phyloP scores from a whole-genome alignment of 352 stramenopile genomes.

The Globisporangium uncinulatum region DNA sequence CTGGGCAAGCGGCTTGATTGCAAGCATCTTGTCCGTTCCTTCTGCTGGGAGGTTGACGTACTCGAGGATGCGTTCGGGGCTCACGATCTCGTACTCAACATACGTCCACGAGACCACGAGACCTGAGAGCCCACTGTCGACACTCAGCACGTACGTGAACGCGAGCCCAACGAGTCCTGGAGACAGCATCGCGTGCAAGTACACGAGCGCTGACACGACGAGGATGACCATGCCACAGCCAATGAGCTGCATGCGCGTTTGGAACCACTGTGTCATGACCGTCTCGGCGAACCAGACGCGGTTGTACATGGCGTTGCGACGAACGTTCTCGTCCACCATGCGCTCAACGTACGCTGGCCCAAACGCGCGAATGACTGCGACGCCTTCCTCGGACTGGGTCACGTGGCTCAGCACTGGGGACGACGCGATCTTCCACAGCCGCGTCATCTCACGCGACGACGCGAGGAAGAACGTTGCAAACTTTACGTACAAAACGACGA shows the following conservation, averaged over 20 bases:
- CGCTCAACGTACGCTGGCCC: conserved; percentile 15
- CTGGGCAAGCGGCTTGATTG: background rate
- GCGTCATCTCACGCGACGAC: conserved; percentile 25
- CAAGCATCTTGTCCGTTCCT: background rate
- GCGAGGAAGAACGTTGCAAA: conserved; percentile 24
- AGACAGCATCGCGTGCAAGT: background rate
- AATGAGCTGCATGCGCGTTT: background rate
- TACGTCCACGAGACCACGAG: background rate
- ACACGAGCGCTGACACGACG: background rate
- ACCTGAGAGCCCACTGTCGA: background rate
- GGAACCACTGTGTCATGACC: background rate
- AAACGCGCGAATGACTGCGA: conserved; percentile 29
- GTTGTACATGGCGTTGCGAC: conserved; percentile 6
- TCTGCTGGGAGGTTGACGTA: background rate
- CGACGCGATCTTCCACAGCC: conserved; percentile 22
- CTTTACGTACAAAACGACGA: conserved; percentile 31
- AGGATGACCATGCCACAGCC: background rate
- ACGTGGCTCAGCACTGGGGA: conserved; percentile 32
- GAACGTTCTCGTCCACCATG: conserved; percentile 18
- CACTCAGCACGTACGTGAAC: background rate
- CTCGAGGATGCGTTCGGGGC: background rate
- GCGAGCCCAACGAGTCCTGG: background rate
- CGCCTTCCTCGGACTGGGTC: conserved; percentile 33
- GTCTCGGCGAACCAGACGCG: background rate
- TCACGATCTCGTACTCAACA: background rate